These are phyloP conservation scores for Apiotrichum akiyoshidainum DNA, from an alignment of 1,284 basidiomycete genomes.

Conservation along the genomic window DNA sequence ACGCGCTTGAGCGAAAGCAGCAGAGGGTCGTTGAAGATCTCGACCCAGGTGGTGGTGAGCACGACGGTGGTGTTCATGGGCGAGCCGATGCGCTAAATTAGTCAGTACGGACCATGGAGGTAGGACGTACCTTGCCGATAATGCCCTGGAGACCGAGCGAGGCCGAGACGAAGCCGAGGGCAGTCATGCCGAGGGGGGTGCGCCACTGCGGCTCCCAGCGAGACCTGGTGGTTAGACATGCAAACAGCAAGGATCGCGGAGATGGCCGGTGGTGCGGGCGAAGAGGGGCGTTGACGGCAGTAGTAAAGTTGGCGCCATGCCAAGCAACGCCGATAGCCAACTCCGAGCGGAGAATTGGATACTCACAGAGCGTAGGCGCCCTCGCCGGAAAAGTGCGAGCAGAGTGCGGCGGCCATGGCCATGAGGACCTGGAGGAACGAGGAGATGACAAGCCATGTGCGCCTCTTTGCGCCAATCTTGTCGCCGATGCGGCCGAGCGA, in stretches of 20 bases:
- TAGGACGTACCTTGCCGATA: slow-evolving; percentile 60
- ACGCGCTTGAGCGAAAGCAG: slow-evolving; percentile 59
- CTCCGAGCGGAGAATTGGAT: no score
- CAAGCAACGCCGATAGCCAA: no score
- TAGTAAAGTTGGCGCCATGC: neutral
- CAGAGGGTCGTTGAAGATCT: slow-evolving; percentile 73
- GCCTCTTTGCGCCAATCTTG: slow-evolving; percentile 63
- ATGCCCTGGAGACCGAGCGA: slow-evolving; percentile 71
- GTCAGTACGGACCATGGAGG: neutral
- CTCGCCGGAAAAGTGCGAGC: slow-evolving; percentile 59
- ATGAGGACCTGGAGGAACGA: slow-evolving; percentile 71
- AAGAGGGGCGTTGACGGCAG: neutral
- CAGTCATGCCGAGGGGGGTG: slow-evolving; percentile 63
- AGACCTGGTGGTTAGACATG: slow-evolving; percentile 27
- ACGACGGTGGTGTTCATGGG: slow-evolving; percentile 60
- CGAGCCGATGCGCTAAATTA: slow-evolving; percentile 57
- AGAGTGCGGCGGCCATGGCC: slow-evolving; percentile 67
- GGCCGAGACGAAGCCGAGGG: slow-evolving; percentile 73
- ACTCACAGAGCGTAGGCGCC: slow-evolving; percentile 51
- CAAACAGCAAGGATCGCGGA: neutral
- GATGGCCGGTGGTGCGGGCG: neutral
- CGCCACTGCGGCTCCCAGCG: slow-evolving; percentile 63
- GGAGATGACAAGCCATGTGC: slow-evolving; percentile 69
- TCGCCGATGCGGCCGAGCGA: slow-evolving; percentile 50
- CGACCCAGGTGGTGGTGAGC: slow-evolving; percentile 78